Base-by-base conservation (phyloP, 169 alveolate species). In the Cryptosporidium sp. region DNA sequence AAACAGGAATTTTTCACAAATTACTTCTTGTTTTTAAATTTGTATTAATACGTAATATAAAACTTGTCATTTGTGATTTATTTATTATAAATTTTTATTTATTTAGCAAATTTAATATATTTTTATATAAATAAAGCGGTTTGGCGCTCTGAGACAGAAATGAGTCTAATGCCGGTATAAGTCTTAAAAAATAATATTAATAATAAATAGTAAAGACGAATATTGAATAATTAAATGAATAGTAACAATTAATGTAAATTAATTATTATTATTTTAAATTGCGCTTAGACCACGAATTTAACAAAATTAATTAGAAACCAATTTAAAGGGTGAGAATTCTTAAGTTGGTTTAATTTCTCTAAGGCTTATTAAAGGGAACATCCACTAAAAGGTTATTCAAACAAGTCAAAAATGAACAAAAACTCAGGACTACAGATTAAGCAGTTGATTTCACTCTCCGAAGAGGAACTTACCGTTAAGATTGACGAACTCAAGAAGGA, bases 401-500 rank as follows among this genome's bases (percentile, higher is more conserved):
- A 37, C n/a, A n/a, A 65, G 21, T 65, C 8, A 26, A 37, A 41
- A 52, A 80, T 80, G 89, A 80, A 59, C 55, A 80, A 80, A 31
- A 41, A 41, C 37, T 62, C 80, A 23, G 80, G 80, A 14, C 26
- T 80, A 80, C 73, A 80, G 37, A 65, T 62, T 37, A 59, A 65
- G 41, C 80, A 80, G 50, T 41, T 80, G 43, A 26, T 59, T 43
- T 80, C 89, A 16, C 70, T 80, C 93, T 93, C 96, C 65, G 95
- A 93, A 70, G 93, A 93, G 50, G 98, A 96, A 69, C 96, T 97
- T 50, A 91, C 93, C 74, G 93, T 92, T 85, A 97, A 97, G 69
- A 96, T 97, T 59, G 98, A 96, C 74, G 97, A 95, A 62, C 92
- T 95, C 85, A 96, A 96, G 95, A 93, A 93, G 89, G 99, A 97